A percentile compares a stretch with the other conserved stretches of the same genome.
These are phyloP conservation scores for Microcyclosporella mali DNA, from an alignment of 2,329 filamentous ascomycete genomes.

Conservation along the genomic window DNA sequence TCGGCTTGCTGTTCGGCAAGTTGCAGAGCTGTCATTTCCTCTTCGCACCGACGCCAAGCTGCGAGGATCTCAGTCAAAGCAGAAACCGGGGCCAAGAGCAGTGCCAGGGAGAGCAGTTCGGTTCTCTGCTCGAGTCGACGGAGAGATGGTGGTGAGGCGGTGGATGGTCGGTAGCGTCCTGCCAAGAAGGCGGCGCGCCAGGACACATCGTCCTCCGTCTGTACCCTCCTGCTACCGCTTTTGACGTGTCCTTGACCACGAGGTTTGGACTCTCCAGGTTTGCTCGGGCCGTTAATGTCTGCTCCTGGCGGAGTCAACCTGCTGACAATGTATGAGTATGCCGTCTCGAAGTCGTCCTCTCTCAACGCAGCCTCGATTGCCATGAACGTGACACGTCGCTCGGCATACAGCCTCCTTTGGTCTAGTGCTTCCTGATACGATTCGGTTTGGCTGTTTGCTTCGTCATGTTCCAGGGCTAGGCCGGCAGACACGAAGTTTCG, in stretches of 20 bases:
- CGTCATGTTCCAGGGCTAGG: slow-evolving; percentile 24
- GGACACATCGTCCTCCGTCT: slow-evolving; percentile 57
- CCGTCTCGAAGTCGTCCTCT: slow-evolving; percentile 78
- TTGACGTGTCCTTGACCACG: slow-evolving; percentile 10
- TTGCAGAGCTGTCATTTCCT: slow-evolving; percentile 63
- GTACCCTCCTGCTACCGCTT: slow-evolving; percentile 15
- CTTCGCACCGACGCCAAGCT: slow-evolving; percentile 70
- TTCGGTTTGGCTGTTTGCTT: slow-evolving; percentile 28
- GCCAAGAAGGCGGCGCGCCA: slow-evolving; percentile 74
- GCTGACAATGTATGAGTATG: slow-evolving; percentile 75
- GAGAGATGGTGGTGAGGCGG: slow-evolving; percentile 49
- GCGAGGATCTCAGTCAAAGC: slow-evolving; percentile 69
- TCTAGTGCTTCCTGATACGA: slow-evolving; percentile 21
- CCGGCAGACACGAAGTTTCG: slow-evolving; percentile 57
- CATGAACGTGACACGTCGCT: slow-evolving; percentile 69
- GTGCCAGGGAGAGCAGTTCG: slow-evolving; percentile 68
- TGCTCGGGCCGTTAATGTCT: slow-evolving; percentile 16
- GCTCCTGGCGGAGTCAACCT: slow-evolving; percentile 46
- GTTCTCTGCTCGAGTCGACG: slow-evolving; percentile 73
- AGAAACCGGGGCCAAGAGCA: slow-evolving; percentile 64
- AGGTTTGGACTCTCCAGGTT: slow-evolving; percentile 2
- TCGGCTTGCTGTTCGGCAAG: slow-evolving; percentile 63
- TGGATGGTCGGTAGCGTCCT: slow-evolving; percentile 58
- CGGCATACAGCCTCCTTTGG: slow-evolving; percentile 36
- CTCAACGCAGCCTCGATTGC: slow-evolving; percentile 69